phyloP scores from a whole-genome alignment of 345 rosid genomes.

The Abelmoschus esculentus region DNA sequence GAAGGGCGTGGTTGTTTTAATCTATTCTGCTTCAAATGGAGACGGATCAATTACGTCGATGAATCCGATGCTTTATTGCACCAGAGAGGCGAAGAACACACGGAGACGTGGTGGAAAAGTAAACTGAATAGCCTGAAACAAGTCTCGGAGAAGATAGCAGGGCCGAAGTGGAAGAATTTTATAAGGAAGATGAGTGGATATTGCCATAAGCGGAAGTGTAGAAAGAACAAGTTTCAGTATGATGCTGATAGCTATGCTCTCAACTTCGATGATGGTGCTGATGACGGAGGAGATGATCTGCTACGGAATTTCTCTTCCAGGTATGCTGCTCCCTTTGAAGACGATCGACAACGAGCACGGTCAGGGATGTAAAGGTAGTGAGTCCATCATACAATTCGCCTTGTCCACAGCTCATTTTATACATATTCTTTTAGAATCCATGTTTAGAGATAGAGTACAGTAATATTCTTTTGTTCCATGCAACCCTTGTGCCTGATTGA shows the following conservation, averaged over 20 bases:
- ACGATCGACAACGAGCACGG: not conserved
- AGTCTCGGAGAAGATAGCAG: conserved; percentile 36
- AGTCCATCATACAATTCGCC: too few relatives aligned
- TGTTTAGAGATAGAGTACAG: not conserved
- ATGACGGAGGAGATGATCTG: conserved; percentile 25
- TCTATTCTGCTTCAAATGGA: conserved; percentile 26
- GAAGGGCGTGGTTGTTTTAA: conserved; percentile 28
- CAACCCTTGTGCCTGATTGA: not conserved
- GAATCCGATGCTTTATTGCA: not conserved
- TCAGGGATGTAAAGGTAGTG: not conserved
- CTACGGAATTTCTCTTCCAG: conserved; percentile 12
- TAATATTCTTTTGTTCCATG: conserved; percentile 1
- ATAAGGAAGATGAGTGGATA: conserved; percentile 35
- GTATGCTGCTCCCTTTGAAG: conserved; percentile 16
- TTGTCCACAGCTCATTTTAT: not conserved
- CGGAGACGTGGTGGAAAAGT: conserved; percentile 27
- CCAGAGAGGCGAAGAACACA: conserved; percentile 1
- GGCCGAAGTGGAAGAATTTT: conserved; percentile 38
- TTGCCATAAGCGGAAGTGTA: conserved; percentile 17
- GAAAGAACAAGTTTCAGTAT: conserved; percentile 27
- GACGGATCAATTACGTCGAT: not conserved
- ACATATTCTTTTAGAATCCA: not conserved
- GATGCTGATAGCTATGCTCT: conserved; percentile 53
- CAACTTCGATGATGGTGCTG: conserved; percentile 39
- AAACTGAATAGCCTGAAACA: conserved; percentile 39